Evolutionary conservation across 257 asterid species (phyloP).

Genomic region (Nicotiana otophora): DNA sequence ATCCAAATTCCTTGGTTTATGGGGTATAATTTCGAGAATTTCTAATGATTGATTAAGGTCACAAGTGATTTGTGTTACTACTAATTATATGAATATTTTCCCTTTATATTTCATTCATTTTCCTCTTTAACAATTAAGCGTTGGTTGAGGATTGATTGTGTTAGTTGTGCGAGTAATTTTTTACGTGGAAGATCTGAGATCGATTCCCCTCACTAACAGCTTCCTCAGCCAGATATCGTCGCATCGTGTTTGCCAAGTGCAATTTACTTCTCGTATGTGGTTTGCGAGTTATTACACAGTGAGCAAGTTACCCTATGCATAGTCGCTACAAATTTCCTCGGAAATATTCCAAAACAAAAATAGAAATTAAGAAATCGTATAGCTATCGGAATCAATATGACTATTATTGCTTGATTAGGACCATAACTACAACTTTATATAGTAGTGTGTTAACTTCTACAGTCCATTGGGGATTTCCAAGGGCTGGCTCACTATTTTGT

Average conservation of each 20-base stretch:
- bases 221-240: too few relatives aligned
- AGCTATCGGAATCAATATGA: not conserved
- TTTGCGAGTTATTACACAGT: too few relatives aligned
- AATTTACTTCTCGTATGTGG: too few relatives aligned
- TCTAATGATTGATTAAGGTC: slow-evolving; percentile 2
- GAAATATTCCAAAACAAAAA: too few relatives aligned
- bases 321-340: too few relatives aligned
- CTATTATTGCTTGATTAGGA: not conserved
- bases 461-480: not conserved
- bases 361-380: too few relatives aligned
- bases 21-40: not conserved
- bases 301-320: too few relatives aligned
- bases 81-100: not conserved
- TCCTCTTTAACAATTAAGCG: not conserved
- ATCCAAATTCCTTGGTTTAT: slow-evolving; percentile 1
- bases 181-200: too few relatives aligned
- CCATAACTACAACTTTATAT: not conserved
- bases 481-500: not conserved
- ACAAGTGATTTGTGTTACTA: not conserved
- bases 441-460: not conserved
- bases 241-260: too few relatives aligned
- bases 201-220: too few relatives aligned
- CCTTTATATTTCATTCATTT: not conserved
- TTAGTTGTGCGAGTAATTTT: too few relatives aligned
- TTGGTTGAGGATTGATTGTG: too few relatives aligned